Evolutionary conservation across 2,329 filamentous ascomycete genomes (phyloP).

Genomic region (Hypomyces rosellus): DNA sequence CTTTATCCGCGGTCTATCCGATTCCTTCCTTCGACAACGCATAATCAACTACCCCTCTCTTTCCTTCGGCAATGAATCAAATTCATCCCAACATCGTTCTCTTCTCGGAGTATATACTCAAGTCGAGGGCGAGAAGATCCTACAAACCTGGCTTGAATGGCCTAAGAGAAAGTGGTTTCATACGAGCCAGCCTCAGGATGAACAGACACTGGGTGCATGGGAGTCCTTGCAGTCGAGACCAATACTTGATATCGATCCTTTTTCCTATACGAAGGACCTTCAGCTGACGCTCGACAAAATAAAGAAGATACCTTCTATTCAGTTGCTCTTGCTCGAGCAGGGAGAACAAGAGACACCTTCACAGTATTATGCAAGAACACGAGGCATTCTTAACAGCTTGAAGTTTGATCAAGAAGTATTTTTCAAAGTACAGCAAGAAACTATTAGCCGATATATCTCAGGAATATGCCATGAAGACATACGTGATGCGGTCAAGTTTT

Average conservation of each 20-base stretch:
- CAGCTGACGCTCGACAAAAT: constrained; percentile 42
- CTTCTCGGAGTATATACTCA: constrained; percentile 49
- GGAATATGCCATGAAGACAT: constrained; percentile 46
- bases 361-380: constrained; percentile 42
- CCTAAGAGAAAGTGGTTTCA: constrained; percentile 16
- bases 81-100: constrained; percentile 35
- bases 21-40: constrained; percentile 38
- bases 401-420: constrained; percentile 25
- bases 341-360: constrained; percentile 44
- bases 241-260: constrained; percentile 39
- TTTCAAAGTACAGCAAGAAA: constrained; percentile 8
- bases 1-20: constrained; percentile 49
- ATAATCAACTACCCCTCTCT: constrained; percentile 44
- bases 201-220: constrained; percentile 40
- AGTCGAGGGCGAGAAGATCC: constrained; percentile 49
- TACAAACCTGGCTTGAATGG: constrained; percentile 32
- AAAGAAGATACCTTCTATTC: constrained; percentile 46
- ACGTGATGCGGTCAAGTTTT: constrained; percentile 32
- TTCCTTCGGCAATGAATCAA: constrained; percentile 23
- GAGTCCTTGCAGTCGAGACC: constrained; percentile 33
- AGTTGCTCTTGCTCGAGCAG: constrained; percentile 49
- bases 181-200: constrained; percentile 21
- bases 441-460: constrained; percentile 41
- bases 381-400: constrained; percentile 27
- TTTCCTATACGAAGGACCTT: constrained; percentile 48